phyloP scores from a whole-genome alignment of 2,329 filamentous ascomycete species.

The Colletotrichum orchidophilum region DNA sequence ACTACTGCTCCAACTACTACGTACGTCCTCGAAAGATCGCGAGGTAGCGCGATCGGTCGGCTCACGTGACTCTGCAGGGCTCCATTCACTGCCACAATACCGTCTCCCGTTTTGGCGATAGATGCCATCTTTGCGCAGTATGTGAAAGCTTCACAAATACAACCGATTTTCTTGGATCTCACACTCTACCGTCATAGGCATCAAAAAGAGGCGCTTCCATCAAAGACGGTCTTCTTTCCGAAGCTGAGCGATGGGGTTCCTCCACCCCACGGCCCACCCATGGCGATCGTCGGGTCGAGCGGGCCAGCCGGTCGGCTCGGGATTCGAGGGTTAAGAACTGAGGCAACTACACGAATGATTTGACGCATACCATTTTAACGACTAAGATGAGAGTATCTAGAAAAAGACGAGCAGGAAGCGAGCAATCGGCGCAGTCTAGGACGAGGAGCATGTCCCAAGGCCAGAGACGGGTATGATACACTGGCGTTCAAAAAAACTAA shows the following conservation, averaged over 20 bases:
- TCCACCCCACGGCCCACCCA: constrained; percentile 22
- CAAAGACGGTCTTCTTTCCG: constrained; percentile 32
- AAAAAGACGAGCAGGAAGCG: background rate
- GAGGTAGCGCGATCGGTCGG: background rate
- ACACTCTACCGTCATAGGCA: constrained; percentile 6
- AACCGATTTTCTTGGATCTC: background rate
- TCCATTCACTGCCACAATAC: constrained; percentile 44
- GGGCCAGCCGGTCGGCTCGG: constrained; percentile 25
- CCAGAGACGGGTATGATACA: background rate
- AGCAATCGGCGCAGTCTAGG: constrained; percentile 14
- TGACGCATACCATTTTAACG: background rate
- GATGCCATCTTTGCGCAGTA: constrained; percentile 42
- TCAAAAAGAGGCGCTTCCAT: constrained; percentile 32
- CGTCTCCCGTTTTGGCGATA: constrained; percentile 42
- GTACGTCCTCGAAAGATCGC: constrained; percentile 32
- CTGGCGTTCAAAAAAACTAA: constrained; percentile 24
- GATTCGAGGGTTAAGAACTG: constrained; percentile 31
- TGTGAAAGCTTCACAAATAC: background rate
- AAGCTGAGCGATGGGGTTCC: constrained; percentile 30
- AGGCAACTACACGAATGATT: background rate
- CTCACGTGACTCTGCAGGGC: constrained; percentile 35
- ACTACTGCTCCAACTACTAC: constrained; percentile 47
- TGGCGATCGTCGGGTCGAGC: constrained; percentile 29
- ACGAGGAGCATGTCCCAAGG: background rate
- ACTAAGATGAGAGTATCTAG: background rate